Evolutionary conservation across 306 rosid species (phyloP).

Genomic region (cucumber (Cucumis sativus)): Cucumber_9930_V3 NC_026661.2:2890501-2891000

Average conservation of each 20-base stretch:
- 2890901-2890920: neutral
- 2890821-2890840: neutral
- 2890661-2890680: neutral
- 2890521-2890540: neutral
- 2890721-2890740: no score
- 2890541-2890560: no score
- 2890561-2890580: no score
- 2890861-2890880: neutral
- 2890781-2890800: neutral
- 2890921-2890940: neutral
- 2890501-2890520: no score
- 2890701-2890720: neutral
- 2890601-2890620: neutral
- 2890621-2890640: neutral
- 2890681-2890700: neutral
- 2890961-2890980: neutral
- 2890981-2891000: neutral
- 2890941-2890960: neutral
- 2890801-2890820: neutral
- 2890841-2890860: neutral
- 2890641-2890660: neutral
- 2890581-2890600: neutral
- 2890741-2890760: no score
- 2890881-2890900: neutral
- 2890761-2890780: neutral